These are phyloP conservation scores for Candida pini DNA, from an alignment of 805 yeast species.

Conservation along the genomic window DNA sequence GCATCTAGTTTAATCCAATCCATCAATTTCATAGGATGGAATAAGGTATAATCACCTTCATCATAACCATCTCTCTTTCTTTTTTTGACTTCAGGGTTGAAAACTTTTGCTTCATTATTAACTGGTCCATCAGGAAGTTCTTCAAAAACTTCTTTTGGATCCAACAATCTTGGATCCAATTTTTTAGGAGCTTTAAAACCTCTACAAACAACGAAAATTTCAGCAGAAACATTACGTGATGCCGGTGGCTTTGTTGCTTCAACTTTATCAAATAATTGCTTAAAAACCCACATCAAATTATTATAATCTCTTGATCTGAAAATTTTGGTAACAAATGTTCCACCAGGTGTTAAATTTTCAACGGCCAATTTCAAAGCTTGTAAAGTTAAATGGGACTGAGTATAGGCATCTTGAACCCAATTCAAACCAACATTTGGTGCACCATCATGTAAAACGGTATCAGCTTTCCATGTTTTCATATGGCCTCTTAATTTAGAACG, in stretches of 20 bases:
- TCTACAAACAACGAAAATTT: conserved; percentile 94
- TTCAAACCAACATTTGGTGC: conserved; percentile 99
- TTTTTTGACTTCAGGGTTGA: conserved; percentile 86
- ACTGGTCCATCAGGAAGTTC: conserved; percentile 72
- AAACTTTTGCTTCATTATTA: conserved; percentile 86
- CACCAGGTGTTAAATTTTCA: conserved; percentile 86
- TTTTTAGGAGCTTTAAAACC: conserved; percentile 96
- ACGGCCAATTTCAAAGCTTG: conserved; percentile 93
- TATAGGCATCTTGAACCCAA: conserved; percentile 99
- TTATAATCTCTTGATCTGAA: conserved; percentile 99
- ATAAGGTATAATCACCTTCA: conserved; percentile 77
- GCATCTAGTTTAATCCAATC: conserved; percentile 72
- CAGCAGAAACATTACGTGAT: conserved; percentile 98
- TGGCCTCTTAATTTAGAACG: conserved; percentile 90
- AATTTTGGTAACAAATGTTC: conserved; percentile 93
- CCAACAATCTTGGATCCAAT: conserved; percentile 86
- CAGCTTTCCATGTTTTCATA: conserved; percentile 98
- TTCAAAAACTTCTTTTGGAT: conserved; percentile 90
- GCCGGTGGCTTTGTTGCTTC: conserved; percentile 99
- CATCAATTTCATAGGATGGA: conserved; percentile 65
- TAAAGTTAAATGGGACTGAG: conserved; percentile 92
- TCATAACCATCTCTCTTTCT: conserved; percentile 96
- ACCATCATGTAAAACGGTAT: conserved; percentile 97
- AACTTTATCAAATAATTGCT: conserved; percentile 90
- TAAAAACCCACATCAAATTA: conserved; percentile 95